phyloP scores from a whole-genome alignment of 2,329 filamentous ascomycete species.

The Colletotrichum nymphaeae region DNA sequence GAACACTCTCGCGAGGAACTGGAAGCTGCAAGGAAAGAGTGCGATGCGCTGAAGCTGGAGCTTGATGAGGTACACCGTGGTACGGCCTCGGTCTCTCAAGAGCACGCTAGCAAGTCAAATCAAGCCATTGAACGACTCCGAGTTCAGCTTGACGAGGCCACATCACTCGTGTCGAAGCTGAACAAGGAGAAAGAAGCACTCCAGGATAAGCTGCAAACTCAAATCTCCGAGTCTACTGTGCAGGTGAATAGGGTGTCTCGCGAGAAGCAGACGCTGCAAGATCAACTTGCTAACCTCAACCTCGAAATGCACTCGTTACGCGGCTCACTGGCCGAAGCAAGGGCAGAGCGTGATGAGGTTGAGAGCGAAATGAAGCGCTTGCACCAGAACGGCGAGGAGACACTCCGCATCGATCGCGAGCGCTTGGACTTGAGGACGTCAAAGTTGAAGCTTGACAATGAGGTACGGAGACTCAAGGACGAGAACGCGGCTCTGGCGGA shows the following conservation, averaged over 20 bases:
- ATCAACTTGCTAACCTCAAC: constrained; percentile 69
- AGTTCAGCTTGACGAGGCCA: constrained; percentile 32
- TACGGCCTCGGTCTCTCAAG: constrained; percentile 27
- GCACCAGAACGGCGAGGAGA: constrained; percentile 68
- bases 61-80: constrained; percentile 47
- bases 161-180: constrained; percentile 32
- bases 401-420: constrained; percentile 73
- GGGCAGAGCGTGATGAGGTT: constrained; percentile 75
- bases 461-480: constrained; percentile 72
- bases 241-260: constrained; percentile 66
- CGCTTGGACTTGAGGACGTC: constrained; percentile 74
- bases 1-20: constrained; percentile 66
- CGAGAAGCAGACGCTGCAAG: constrained; percentile 73
- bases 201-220: constrained; percentile 62
- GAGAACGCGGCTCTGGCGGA: constrained; percentile 70
- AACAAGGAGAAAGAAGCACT: constrained; percentile 51
- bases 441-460: constrained; percentile 76
- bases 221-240: constrained; percentile 67
- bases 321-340: constrained; percentile 65
- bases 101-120: constrained; percentile 28
- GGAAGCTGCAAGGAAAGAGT: constrained; percentile 56
- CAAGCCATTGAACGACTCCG: constrained; percentile 50
- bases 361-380: constrained; percentile 68
- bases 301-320: constrained; percentile 70
- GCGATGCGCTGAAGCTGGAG: constrained; percentile 56